These are phyloP conservation scores for Penicillium maclennaniae DNA, from an alignment of 495 filamentous ascomycete species.

Conservation along the genomic window DNA sequence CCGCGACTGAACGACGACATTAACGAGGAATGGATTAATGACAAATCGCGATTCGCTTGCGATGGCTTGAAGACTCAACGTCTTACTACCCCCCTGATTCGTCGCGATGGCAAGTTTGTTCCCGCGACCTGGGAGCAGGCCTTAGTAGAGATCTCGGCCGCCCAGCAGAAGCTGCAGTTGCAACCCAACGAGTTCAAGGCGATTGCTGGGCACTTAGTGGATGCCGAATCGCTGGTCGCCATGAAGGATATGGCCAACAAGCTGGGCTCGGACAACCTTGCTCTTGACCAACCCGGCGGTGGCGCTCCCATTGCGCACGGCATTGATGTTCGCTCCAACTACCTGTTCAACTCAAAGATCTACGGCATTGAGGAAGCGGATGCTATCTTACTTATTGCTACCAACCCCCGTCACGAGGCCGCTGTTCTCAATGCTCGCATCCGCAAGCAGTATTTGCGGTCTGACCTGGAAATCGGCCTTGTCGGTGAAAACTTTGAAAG, in stretches of 20 bases:
- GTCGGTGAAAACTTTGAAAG: slow-evolving; percentile 88
- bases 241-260: slow-evolving; percentile 96
- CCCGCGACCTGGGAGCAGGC: slow-evolving; percentile 94
- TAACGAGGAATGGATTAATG: slow-evolving; percentile 99
- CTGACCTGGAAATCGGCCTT: slow-evolving; percentile 87
- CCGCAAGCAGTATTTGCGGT: slow-evolving; percentile 94
- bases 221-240: slow-evolving; percentile 88
- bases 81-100: slow-evolving; percentile 85
- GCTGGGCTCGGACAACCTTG: slow-evolving; percentile 92
- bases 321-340: slow-evolving; percentile 90
- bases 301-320: slow-evolving; percentile 84
- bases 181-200: slow-evolving; percentile 93
- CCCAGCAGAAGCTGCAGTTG: slow-evolving; percentile 68
- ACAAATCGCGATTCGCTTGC: slow-evolving; percentile 95
- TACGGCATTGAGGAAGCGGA: slow-evolving; percentile 91
- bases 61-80: slow-evolving; percentile 96
- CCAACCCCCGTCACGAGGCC: slow-evolving; percentile 91
- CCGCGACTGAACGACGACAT: slow-evolving; percentile 94
- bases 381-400: slow-evolving; percentile 85
- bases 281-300: slow-evolving; percentile 84
- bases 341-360: slow-evolving; percentile 93
- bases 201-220: slow-evolving; percentile 83
- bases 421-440: slow-evolving; percentile 94
- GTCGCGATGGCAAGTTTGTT: slow-evolving; percentile 80
- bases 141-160: slow-evolving; percentile 74